Evolutionary conservation across 2,329 filamentous ascomycete species (phyloP).

Genomic region (Aspergillus costaricaensis): DNA sequence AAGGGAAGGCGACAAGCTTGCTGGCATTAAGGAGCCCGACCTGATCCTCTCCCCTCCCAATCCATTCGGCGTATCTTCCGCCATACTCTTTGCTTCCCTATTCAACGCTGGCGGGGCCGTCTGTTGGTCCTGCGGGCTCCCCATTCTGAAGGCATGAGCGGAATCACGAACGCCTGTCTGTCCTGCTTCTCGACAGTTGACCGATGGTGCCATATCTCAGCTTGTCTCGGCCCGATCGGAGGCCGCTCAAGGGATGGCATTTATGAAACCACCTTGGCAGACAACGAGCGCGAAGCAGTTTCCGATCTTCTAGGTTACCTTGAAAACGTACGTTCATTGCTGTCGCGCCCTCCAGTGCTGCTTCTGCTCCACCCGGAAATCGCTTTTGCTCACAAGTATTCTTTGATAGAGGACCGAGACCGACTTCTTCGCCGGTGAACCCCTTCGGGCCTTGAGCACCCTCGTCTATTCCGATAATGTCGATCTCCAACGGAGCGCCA

Average conservation of each 20-base stretch:
- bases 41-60: conserved; percentile 7
- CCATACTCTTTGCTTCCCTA: conserved; percentile 18
- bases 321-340: conserved; percentile 72
- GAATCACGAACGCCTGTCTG: conserved; percentile 43
- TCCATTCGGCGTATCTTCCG: conserved; percentile 6
- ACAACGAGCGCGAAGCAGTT: conserved; percentile 95
- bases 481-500: conserved; percentile 94
- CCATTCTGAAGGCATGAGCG: conserved; percentile 37
- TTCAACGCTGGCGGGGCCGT: conserved; percentile 26
- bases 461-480: conserved; percentile 99
- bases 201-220: conserved; percentile 48
- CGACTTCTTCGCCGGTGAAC: conserved; percentile 97
- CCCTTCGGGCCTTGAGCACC: conserved; percentile 88
- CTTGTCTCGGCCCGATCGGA: conserved; percentile 47
- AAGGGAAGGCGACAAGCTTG: conserved; percentile 1
- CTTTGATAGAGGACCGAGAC: conserved; percentile 79
- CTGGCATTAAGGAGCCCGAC: conserved; percentile 14
- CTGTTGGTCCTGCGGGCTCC: conserved; percentile 33
- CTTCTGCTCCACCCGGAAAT: neutral
- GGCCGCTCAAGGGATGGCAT: conserved; percentile 77
- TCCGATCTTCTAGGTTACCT: conserved; percentile 93
- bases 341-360: neutral
- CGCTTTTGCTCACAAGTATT: conserved; percentile 21
- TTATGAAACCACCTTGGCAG: conserved; percentile 85
- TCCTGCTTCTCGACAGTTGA: conserved; percentile 46